Conservation (phyloP, 768 basidiomycete genomes). For the Boletus pseudopeckii region DNA sequence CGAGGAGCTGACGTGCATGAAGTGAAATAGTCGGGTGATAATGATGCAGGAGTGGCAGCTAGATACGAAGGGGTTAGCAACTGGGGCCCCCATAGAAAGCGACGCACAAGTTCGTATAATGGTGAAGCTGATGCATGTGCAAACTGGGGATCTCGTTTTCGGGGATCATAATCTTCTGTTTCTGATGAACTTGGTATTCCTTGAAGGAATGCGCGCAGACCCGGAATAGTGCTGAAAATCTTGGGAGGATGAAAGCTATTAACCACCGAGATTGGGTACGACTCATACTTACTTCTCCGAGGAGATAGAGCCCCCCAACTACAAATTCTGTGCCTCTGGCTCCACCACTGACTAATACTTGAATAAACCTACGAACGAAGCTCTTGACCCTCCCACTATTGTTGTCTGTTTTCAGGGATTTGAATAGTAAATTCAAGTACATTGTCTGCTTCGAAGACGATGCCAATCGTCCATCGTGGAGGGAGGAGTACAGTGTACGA, state of each 20-base stretch:
- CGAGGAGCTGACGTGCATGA: conserved; percentile 79
- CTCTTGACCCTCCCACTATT: conserved; percentile 66
- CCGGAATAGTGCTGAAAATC: conserved; percentile 50
- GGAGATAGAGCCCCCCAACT: conserved; percentile 80
- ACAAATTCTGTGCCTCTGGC: conserved; percentile 82
- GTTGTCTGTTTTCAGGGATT: conserved; percentile 71
- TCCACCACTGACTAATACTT: conserved; percentile 68
- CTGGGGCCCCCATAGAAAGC: neutral
- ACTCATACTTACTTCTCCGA: conserved; percentile 71
- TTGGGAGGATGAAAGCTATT: conserved; percentile 17
- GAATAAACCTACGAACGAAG: conserved; percentile 78
- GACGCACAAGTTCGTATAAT: conserved; percentile 85
- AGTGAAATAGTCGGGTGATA: conserved; percentile 89
- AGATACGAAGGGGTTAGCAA: neutral
- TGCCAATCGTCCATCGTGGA: conserved; percentile 78
- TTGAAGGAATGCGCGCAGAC: conserved; percentile 44
- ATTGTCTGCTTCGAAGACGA: conserved; percentile 91
- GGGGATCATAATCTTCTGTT: conserved; percentile 66
- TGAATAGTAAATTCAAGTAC: conserved; percentile 94
- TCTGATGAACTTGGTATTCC: conserved; percentile 28
- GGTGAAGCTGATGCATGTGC: conserved; percentile 76
- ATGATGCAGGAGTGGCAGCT: conserved; percentile 80
- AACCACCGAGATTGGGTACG: neutral
- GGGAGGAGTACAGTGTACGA: conserved; percentile 84
- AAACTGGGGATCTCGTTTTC: conserved; percentile 87